Percentiles rank a stretch among this genome's conserved stretches.
Evolutionary conservation across 31 red algal genomes (phyloP).

Genomic region (Bonnemaisonia californica): DNA sequence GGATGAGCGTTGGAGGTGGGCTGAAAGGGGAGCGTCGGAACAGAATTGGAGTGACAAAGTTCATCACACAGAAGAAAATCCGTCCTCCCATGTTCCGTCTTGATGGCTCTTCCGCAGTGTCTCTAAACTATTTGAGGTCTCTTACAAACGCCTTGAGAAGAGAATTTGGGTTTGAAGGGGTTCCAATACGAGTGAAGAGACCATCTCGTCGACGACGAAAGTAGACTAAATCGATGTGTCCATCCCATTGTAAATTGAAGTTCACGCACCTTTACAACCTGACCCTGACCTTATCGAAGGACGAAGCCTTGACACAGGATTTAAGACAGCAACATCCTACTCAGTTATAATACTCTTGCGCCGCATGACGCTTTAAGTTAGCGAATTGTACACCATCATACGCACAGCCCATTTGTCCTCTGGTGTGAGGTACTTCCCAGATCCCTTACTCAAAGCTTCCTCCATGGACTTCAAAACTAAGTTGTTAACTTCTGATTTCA

Average conservation of each 20-base stretch:
- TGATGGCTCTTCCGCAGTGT: conserved; percentile 81
- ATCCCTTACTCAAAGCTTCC: conserved; percentile 38
- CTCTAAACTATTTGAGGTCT: conserved; percentile 63
- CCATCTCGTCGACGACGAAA: conserved; percentile 50
- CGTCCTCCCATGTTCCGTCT: conserved; percentile 91
- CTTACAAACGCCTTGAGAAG: conserved; percentile 79
- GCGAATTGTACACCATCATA: not conserved
- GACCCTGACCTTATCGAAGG: no score
- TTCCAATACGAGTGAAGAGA: conserved; percentile 86
- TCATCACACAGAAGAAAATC: conserved; percentile 83
- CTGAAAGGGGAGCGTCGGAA: conserved; percentile 41
- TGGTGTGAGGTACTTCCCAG: conserved; percentile 29
- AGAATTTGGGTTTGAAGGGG: conserved; percentile 91
- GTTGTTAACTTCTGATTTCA: conserved; percentile 26
- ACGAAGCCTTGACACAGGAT: no score
- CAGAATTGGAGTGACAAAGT: conserved; percentile 73
- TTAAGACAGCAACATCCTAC: no score
- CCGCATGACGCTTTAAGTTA: not conserved
- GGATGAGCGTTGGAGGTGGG: conserved; percentile 59
- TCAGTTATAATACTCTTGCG: no score
- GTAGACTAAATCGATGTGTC: no score
- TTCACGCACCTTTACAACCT: no score
- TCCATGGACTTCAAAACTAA: conserved; percentile 31
- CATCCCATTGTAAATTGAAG: no score
- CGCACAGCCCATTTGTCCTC: conserved; percentile 45